phyloP scores from a whole-genome alignment of 2,329 filamentous ascomycete genomes.

The Juglanconis oblonga region DNA sequence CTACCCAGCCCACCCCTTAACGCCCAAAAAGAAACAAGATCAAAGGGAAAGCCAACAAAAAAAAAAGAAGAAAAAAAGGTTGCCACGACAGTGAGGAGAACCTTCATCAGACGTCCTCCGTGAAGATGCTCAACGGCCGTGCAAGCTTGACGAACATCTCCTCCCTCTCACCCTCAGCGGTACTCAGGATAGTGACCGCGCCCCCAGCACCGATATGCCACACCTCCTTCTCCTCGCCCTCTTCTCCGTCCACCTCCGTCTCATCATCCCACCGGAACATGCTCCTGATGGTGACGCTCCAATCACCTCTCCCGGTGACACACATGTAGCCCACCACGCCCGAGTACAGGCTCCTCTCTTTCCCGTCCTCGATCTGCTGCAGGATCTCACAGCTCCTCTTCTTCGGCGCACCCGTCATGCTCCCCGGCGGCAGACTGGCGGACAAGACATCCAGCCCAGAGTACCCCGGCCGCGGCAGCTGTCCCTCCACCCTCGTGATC shows the following conservation, averaged over 20 bases:
- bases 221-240: constrained; percentile 43
- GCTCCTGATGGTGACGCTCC: constrained; percentile 86
- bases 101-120: constrained; percentile 21
- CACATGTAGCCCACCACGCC: constrained; percentile 90
- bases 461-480: constrained; percentile 43
- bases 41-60: too few species aligned
- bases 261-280: constrained; percentile 72
- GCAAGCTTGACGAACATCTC: constrained; percentile 82
- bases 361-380: constrained; percentile 60
- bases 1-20: background rate
- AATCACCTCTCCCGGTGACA: constrained; percentile 79
- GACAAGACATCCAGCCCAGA: constrained; percentile 75
- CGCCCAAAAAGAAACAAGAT: background rate
- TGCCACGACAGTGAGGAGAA: too few species aligned
- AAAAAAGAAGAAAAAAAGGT: too few species aligned
- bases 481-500: constrained; percentile 80
- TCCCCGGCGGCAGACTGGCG: constrained; percentile 78
- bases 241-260: constrained; percentile 38
- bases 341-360: constrained; percentile 74
- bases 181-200: constrained; percentile 82
- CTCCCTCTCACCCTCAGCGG: constrained; percentile 75
- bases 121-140: constrained; percentile 53
- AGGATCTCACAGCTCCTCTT: constrained; percentile 87
- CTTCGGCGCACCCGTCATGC: constrained; percentile 96
- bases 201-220: constrained; percentile 91